These are phyloP conservation scores for Papiliotrema nemorosa DNA, from an alignment of 1,284 basidiomycete genomes.

Conservation along the genomic window DNA sequence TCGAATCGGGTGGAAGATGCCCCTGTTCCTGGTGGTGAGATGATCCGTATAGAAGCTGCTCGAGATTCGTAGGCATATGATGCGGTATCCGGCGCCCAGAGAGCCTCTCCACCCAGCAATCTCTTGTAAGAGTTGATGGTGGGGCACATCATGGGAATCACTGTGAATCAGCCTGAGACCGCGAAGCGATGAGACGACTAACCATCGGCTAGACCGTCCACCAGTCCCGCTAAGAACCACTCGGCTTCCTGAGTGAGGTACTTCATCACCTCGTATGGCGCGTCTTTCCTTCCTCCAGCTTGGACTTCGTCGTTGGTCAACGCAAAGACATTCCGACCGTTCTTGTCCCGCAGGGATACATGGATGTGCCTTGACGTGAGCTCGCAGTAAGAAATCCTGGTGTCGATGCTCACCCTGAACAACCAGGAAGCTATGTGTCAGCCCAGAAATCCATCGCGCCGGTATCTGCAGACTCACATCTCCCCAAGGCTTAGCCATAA, in stretches of 20 bases:
- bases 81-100: slow-evolving; percentile 90
- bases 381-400: background rate
- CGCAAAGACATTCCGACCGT: slow-evolving; percentile 77
- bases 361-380: slow-evolving; percentile 70
- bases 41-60: slow-evolving; percentile 82
- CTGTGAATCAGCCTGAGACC: slow-evolving; percentile 16
- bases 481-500: slow-evolving; percentile 97
- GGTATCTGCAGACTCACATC: slow-evolving; percentile 58
- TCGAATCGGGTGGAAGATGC: slow-evolving; percentile 80
- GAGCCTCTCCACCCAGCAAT: slow-evolving; percentile 86
- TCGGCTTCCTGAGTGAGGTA: slow-evolving; percentile 82
- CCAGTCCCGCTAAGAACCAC: slow-evolving; percentile 84
- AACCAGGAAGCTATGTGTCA: slow-evolving; percentile 69
- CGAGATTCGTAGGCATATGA: slow-evolving; percentile 91
- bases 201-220: slow-evolving; percentile 87
- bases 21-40: slow-evolving; percentile 81
- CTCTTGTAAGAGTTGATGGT: slow-evolving; percentile 98
- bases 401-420: slow-evolving; percentile 65
- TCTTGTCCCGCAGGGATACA: slow-evolving; percentile 70
- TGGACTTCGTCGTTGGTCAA: slow-evolving; percentile 55
- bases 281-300: slow-evolving; percentile 62
- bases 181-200: slow-evolving; percentile 7
- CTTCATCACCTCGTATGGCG: slow-evolving; percentile 74
- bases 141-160: slow-evolving; percentile 64
- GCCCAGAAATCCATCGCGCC: slow-evolving; percentile 3